These are phyloP conservation scores for Fusarium devonianum DNA, from an alignment of 2,329 filamentous ascomycete genomes.

Conservation along the genomic window DNA sequence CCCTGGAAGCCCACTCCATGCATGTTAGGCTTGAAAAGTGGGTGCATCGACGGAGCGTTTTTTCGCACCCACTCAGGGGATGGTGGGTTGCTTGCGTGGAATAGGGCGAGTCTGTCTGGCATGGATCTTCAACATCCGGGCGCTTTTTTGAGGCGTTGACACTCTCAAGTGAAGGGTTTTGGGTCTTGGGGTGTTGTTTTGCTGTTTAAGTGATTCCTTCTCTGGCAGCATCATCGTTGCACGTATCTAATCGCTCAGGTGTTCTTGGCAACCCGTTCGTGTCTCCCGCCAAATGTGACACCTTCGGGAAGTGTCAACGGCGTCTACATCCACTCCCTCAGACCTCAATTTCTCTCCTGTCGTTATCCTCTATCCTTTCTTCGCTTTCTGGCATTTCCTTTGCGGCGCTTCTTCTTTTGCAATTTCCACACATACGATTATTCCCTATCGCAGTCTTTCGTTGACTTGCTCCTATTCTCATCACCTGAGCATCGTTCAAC, in stretches of 20 bases:
- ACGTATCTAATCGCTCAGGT: not conserved
- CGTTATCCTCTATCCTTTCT: not conserved
- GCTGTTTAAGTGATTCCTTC: no score
- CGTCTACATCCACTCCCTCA: not conserved
- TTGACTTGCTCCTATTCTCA: no score
- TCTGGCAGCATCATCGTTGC: not conserved
- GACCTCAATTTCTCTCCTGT: not conserved
- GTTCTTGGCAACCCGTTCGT: not conserved
- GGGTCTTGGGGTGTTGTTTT: no score
- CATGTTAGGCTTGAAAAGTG: not conserved
- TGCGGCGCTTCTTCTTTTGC: no score
- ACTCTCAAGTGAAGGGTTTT: no score
- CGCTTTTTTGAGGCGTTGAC: not conserved
- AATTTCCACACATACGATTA: no score
- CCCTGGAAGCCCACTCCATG: not conserved
- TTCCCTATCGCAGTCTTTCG: no score
- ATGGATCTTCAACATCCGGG: not conserved
- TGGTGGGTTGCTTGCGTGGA: conserved; percentile 5
- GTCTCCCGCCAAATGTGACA: not conserved
- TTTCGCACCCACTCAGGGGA: not conserved
- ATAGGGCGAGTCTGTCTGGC: conserved; percentile 6
- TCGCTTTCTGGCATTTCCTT: not conserved
- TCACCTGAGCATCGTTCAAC: no score
- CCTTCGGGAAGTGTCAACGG: not conserved
- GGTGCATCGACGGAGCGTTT: not conserved